Evolutionary conservation across 2,329 filamentous ascomycete species (phyloP).

Genomic region (Fusarium cyanostomum): DNA sequence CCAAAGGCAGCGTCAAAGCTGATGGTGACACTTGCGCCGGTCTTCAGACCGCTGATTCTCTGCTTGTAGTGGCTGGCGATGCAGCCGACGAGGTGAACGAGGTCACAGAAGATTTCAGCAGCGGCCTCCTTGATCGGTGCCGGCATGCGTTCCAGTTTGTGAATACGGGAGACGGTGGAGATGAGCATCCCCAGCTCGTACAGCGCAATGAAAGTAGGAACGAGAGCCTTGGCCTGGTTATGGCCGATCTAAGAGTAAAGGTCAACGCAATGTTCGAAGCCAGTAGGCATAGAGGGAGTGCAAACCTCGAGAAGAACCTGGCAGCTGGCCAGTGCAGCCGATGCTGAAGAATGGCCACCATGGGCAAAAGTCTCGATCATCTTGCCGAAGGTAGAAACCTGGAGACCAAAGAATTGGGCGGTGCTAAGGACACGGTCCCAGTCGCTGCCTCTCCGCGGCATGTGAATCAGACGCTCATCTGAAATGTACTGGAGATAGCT

Average conservation of each 20-base stretch:
- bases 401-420: conserved; percentile 54
- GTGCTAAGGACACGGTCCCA: conserved; percentile 54
- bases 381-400: conserved; percentile 50
- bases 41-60: conserved; percentile 45
- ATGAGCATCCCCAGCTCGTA: conserved; percentile 53
- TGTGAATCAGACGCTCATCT: conserved; percentile 53
- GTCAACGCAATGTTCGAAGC: neutral
- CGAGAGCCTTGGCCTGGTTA: conserved; percentile 49
- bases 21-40: conserved; percentile 40
- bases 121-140: conserved; percentile 45
- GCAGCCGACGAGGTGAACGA: conserved; percentile 48
- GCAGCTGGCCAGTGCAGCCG: conserved; percentile 50
- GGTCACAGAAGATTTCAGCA: conserved; percentile 48
- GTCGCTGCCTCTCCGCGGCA: conserved; percentile 52
- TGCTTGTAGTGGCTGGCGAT: conserved; percentile 50
- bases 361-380: conserved; percentile 43
- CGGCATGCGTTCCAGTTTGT: conserved; percentile 47
- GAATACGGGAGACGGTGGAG: conserved; percentile 50
- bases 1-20: conserved; percentile 52
- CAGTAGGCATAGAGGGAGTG: fast-evolving
- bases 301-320: conserved; percentile 52
- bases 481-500: conserved; percentile 50
- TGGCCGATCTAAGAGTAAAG: conserved; percentile 48
- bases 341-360: conserved; percentile 35
- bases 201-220: conserved; percentile 52